Base-by-base conservation (phyloP, 2,329 filamentous ascomycete genomes). In the Sphaerulina musiva region DNA sequence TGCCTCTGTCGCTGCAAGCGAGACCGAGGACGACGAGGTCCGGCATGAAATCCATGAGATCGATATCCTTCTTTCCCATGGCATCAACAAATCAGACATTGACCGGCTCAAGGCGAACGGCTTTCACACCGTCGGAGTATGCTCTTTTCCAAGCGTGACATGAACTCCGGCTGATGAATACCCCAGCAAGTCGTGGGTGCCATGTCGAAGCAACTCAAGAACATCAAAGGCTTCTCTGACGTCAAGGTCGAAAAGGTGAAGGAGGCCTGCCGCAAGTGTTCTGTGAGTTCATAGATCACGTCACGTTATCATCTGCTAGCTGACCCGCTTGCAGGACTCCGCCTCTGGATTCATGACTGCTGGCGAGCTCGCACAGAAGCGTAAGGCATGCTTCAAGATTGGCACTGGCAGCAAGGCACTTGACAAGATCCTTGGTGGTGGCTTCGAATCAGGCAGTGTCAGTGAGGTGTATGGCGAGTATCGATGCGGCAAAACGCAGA, bases 191-290 rank as follows among this genome's bases (percentile, higher is more conserved):
- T 86, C 36, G 77, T 83, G 59, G 73, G 76, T 12, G 79, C 80
- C 12, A 84, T 81, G 41, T 77, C 80, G 49, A 80, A 78, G 62
- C 80, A 75, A 14, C 73, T 86, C 12, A 70, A 82, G 50, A 85
- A 82, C 66, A 85, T 86, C 68, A 85, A 84, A 64, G 84, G 83
- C 7, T 85, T 86, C 69, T 85, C 82, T 54, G 83, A 86, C 66
- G 75, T 81, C 64, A 86, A 86, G 68, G 83, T 86, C 3, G 83
- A 86, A 59, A 86, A 86, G 68, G 77, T 86, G 66, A 86, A 84
- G 64, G 84, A 86, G 61, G 83, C 83, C 46, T 77, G 82, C 51
- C 74, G 76, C 44, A 84, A 84, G 67, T 82, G 79, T 55, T 71
- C 79, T 67, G 80, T 82, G 68, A 51, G 69, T 63, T 4, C 39